These are phyloP conservation scores for Mycosarcoma mackinlayi DNA, from an alignment of 1,284 basidiomycete species.

Conservation along the genomic window DNA sequence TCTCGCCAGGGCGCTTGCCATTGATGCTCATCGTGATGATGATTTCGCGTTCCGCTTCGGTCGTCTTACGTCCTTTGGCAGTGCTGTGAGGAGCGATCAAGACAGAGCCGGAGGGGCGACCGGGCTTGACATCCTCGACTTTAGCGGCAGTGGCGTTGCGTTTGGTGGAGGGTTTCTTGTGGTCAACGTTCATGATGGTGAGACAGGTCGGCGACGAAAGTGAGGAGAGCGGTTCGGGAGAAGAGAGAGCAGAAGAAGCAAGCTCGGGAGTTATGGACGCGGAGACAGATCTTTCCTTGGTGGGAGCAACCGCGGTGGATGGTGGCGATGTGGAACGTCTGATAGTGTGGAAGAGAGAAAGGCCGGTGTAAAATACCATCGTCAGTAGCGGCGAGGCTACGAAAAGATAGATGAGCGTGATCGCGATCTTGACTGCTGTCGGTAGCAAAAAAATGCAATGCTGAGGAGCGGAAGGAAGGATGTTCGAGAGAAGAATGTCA, in stretches of 20 bases:
- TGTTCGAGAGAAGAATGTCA: not conserved
- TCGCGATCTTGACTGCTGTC: not conserved
- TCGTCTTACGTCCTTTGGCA: not conserved
- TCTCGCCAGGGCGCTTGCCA: constrained; percentile 5
- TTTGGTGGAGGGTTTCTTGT: too few relatives aligned
- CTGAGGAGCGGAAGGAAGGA: not conserved
- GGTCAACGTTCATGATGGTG: too few relatives aligned
- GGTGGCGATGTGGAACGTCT: not conserved
- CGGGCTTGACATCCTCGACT: too few relatives aligned
- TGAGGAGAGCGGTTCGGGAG: too few relatives aligned
- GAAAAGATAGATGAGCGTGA: not conserved
- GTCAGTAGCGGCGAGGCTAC: not conserved
- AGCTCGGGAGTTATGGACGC: too few relatives aligned
- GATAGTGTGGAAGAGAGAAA: constrained; percentile 1
- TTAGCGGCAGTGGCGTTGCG: too few relatives aligned
- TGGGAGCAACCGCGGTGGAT: too few relatives aligned
- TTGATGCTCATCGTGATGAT: constrained; percentile 7
- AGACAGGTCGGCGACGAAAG: too few relatives aligned
- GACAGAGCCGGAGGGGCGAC: too few relatives aligned
- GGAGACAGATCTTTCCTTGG: too few relatives aligned
- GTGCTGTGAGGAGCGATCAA: too few relatives aligned
- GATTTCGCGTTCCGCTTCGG: constrained; percentile 8
- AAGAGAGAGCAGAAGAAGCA: not conserved
- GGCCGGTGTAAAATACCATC: constrained; percentile 4
- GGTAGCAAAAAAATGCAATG: not conserved